Evolutionary conservation across 345 rosid genomes (phyloP).

Genomic region (Atalantia buxifolia): DNA sequence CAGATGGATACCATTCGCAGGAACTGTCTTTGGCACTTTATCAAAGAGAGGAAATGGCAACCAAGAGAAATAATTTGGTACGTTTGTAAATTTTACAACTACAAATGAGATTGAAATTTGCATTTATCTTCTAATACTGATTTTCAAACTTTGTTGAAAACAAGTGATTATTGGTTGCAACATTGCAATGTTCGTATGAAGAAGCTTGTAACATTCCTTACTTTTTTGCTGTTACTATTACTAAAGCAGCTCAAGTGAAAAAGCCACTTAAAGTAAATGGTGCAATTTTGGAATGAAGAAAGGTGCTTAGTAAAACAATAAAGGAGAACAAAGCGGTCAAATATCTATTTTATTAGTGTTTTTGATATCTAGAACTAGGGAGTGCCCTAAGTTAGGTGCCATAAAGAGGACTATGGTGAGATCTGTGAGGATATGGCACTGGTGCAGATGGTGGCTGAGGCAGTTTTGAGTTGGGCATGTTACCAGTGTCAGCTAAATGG

Average conservation of each 20-base stretch:
- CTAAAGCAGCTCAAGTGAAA: not conserved
- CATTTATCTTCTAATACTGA: slow-evolving; percentile 13
- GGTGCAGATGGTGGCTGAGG: not conserved
- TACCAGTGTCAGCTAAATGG: not conserved
- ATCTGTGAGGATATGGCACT: not conserved
- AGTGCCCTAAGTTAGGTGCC: not conserved
- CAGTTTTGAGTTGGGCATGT: not conserved
- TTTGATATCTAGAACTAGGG: not conserved
- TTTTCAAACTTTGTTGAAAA: slow-evolving; percentile 8
- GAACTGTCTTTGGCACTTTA: slow-evolving; percentile 70
- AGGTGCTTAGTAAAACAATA: not conserved
- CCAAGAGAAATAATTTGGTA: slow-evolving; percentile 69
- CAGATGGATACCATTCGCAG: slow-evolving; percentile 85
- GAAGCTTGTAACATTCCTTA: not conserved
- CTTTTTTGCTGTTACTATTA: not conserved
- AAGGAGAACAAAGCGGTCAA: not conserved
- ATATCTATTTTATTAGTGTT: not conserved
- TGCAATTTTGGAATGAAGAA: not conserved
- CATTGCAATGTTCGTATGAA: not conserved
- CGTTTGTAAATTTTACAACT: slow-evolving; percentile 34
- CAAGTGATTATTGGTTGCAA: slow-evolving; percentile 1
- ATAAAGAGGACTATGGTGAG: not conserved
- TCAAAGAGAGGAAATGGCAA: slow-evolving; percentile 61
- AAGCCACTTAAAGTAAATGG: not conserved
- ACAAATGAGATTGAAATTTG: slow-evolving; percentile 15